Base-by-base conservation (phyloP, 345 rosid species). In the Citrus hindsii region DNA sequence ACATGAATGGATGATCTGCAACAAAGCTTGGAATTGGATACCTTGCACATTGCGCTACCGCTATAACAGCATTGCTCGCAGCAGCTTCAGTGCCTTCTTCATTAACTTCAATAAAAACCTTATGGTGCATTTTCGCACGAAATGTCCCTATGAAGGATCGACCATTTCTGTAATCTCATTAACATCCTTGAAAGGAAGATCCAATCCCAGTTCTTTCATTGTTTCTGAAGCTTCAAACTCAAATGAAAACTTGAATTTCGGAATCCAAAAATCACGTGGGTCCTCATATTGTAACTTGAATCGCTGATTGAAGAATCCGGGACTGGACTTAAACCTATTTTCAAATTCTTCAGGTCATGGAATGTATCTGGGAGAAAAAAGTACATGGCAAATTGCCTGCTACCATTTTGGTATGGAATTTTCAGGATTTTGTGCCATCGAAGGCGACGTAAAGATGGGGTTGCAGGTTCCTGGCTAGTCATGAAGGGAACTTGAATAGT, bases 31-130 rank as follows among this genome's bases (percentile, higher is more conserved):
- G 81, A 19, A 58, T 27, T 6, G 74, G 25, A 19, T 14, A 3
- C 27, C 67, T 9, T 7, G 14, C 21, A 24, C 56, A 27, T 2
- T 2, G 10, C 69, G 2, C 7, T 9, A 0, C 37, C 2, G 75
- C 25, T 19, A 4, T 1, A 25, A 19, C 56, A 38, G 84, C 79
- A 53, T 76, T 35, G 37, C 69, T 51, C 9, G 85, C 79, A 5
- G 79, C 82, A 14, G 84, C 89, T 81, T 88, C 84, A 14, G 85
- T 79, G 33, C 86, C 84, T 77, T 81, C 83, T 75, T 86, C 86
- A 65, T 79, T 80, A 13, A 84, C 85, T 74, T 88, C 89, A 59
- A 88, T 79, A 28, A 16, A 86, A 0, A 85, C 76, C 73, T 84
- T 82, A 27, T 77, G 87, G 56, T 74, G 79, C 40, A 88, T 42